Evolutionary conservation across 2,329 filamentous ascomycete species (phyloP).

Genomic region (Alternaria infectoria): DNA sequence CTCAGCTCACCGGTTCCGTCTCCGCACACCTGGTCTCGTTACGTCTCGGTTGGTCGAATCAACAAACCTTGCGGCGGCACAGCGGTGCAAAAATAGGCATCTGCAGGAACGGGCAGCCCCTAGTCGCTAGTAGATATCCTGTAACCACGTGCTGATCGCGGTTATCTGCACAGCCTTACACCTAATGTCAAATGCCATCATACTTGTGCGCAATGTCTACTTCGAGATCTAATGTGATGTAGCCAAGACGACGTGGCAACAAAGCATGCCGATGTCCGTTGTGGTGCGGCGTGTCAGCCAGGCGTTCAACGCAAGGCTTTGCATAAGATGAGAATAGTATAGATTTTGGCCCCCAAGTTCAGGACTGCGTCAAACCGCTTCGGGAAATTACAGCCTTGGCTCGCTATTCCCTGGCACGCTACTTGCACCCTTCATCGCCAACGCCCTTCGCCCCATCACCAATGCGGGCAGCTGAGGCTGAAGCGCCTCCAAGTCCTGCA

Average conservation of each 20-base stretch:
- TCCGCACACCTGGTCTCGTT: not conserved
- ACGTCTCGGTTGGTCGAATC: not conserved
- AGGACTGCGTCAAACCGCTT: not conserved
- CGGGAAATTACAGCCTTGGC: constrained; percentile 24
- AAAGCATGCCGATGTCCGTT: not conserved
- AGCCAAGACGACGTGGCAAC: not conserved
- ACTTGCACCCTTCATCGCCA: constrained; percentile 7
- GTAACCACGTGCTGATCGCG: constrained; percentile 15
- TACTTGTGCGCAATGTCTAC: not conserved
- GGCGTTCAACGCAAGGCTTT: not conserved
- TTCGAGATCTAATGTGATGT: not conserved
- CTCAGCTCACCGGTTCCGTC: constrained; percentile 5
- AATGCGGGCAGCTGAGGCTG: constrained; percentile 19
- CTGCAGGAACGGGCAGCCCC: constrained; percentile 2
- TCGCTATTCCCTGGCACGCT: constrained; percentile 33
- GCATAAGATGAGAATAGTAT: not conserved
- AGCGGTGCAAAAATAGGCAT: constrained; percentile 8
- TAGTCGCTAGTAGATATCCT: constrained; percentile 11
- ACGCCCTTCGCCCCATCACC: not conserved
- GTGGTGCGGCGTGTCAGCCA: not conserved
- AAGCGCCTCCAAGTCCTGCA: constrained; percentile 3
- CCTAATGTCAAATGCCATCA: not conserved
- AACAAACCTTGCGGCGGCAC: constrained; percentile 4
- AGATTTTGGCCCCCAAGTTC: constrained; percentile 17
- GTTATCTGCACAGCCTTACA: constrained; percentile 22